Evolutionary conservation across 805 yeast species (phyloP), one percentile per base, ranked within the genome.

Genomic region (Suhomyces kilbournensis): DNA sequence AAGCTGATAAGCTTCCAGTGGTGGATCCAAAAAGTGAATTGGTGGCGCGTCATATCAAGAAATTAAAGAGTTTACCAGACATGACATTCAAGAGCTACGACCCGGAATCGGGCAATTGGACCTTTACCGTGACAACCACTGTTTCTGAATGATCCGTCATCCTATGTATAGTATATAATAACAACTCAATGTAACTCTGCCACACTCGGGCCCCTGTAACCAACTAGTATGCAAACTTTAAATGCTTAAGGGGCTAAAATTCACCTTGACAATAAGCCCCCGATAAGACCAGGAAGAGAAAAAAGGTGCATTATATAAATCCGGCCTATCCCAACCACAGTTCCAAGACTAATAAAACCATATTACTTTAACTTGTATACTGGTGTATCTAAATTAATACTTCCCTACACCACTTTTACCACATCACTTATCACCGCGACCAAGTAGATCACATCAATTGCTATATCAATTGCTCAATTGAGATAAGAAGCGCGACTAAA

Each of bases 71-170:
- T 26, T 69, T 84, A 51, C 79, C 81, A 25, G 83, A 76, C 30
- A 77, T 86, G 49, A 77, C 79, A 55, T 93, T 92, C 70, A 80
- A 82, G 25, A 79, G 85, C 47, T 94, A 90, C 73, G 94, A 91
- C 58, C 83, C 93, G 0, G 78, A 76, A 38, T 78, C 88, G 1
- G 94, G 94, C 40, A 76, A 82, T 46, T 87, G 91, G 89, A 75
- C 80, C 1, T 88, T 88, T 60, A 70, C 75, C 9, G 80, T 80
- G 34, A 78, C 78, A 35, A 71, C 72, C 39, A 51, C 57, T n/a
- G 48, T 46, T 3, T 20, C 34, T 8, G 48, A 34, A 4, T 46
- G 20, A 38, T 19, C 42, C 10, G 42, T 17, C 39, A 17, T 28
- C 12, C 17, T n/a, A n/a, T 32, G 17, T 32, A 32, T 32, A 32